Evolutionary conservation across 2,329 filamentous ascomycete species (phyloP).

Genomic region (Penicillium sp.): DNA sequence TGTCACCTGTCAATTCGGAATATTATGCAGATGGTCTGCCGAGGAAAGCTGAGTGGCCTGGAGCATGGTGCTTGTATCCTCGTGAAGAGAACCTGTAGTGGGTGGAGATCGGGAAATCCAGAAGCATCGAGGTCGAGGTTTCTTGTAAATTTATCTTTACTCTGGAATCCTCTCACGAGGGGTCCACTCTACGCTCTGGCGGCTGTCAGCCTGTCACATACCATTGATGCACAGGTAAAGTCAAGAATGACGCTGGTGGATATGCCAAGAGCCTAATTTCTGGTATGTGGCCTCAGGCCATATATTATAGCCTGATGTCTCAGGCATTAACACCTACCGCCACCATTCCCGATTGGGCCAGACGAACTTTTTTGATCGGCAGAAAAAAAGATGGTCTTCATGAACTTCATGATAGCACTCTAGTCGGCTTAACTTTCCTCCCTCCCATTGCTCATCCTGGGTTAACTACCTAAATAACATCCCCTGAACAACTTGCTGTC

Average conservation of each 20-base stretch:
- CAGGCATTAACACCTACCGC: slow-evolving; percentile 16
- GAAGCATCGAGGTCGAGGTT: not conserved
- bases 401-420: slow-evolving; percentile 13
- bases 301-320: slow-evolving; percentile 4
- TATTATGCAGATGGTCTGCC: not conserved
- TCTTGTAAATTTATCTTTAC: not conserved
- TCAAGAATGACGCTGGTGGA: not conserved
- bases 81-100: not conserved
- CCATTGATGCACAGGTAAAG: not conserved
- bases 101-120: not conserved
- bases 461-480: slow-evolving; percentile 1
- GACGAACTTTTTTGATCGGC: slow-evolving; percentile 26
- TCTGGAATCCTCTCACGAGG: not conserved
- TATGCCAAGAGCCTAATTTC: not conserved
- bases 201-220: not conserved
- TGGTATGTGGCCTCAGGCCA: not conserved
- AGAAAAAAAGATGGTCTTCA: slow-evolving; percentile 27
- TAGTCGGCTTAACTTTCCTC: not conserved
- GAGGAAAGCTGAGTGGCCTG: not conserved
- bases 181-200: not conserved
- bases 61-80: not conserved
- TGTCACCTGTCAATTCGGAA: not conserved
- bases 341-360: slow-evolving; percentile 23
- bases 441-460: not conserved
- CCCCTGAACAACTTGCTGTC: not conserved